Evolutionary conservation across 208 protist genomes (phyloP).

Genomic region (Wallacemonas sp.): DNA sequence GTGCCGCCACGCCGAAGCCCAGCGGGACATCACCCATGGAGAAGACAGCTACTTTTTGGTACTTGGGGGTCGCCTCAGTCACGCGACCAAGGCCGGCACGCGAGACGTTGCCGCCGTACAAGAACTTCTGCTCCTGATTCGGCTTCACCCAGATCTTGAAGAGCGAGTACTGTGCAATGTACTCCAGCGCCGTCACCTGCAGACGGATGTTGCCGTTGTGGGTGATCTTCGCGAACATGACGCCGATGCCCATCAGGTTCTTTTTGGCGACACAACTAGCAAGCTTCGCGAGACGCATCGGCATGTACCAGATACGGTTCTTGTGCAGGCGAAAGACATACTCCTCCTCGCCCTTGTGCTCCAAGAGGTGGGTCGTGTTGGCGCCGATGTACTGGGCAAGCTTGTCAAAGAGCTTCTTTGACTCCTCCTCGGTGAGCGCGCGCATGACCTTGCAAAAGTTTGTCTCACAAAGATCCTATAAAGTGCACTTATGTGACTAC

Average conservation of each 20-base stretch:
- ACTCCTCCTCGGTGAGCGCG: slow-evolving; percentile 82
- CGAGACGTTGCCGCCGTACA: slow-evolving; percentile 99
- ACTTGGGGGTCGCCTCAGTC: slow-evolving; percentile 97
- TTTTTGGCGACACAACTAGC: slow-evolving; percentile 86
- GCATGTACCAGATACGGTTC: slow-evolving; percentile 93
- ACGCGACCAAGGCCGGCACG: slow-evolving; percentile 98
- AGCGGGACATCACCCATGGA: slow-evolving; percentile 97
- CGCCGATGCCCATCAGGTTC: slow-evolving; percentile 91
- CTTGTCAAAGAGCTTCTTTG: slow-evolving; percentile 92
- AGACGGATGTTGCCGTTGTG: slow-evolving; percentile 91
- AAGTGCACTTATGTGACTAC: too few species aligned
- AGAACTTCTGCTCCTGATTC: slow-evolving; percentile 98
- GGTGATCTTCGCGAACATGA: slow-evolving; percentile 90
- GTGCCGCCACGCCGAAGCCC: slow-evolving; percentile 97
- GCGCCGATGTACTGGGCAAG: slow-evolving; percentile 91
- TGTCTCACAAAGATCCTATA: neutral
- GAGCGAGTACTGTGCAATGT: slow-evolving; percentile 91
- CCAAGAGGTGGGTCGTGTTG: slow-evolving; percentile 86
- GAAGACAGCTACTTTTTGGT: slow-evolving; percentile 97
- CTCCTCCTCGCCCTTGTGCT: slow-evolving; percentile 79
- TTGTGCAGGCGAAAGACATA: slow-evolving; percentile 93
- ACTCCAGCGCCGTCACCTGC: slow-evolving; percentile 89
- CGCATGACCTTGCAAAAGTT: slow-evolving; percentile 51
- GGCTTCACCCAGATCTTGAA: slow-evolving; percentile 99
- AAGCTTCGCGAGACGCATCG: slow-evolving; percentile 75